These are phyloP conservation scores for Daedaleopsis sinensis DNA, from an alignment of 768 basidiomycete genomes.

Conservation along the genomic window DNA sequence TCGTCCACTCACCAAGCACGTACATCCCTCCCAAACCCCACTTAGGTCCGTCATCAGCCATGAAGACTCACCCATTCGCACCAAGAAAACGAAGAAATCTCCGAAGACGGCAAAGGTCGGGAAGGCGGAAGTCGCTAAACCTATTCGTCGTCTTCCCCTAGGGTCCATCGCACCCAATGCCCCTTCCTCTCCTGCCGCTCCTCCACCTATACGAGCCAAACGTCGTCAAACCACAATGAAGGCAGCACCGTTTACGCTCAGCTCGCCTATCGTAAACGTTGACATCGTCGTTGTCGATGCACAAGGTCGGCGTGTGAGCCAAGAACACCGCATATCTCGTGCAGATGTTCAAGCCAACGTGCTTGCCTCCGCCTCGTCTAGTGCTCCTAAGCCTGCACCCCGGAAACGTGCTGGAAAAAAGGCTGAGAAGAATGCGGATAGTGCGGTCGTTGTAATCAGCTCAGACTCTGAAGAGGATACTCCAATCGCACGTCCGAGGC, in stretches of 20 bases:
- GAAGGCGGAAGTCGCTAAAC: slow-evolving; percentile 11
- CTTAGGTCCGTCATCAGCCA: background rate
- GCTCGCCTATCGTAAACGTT: slow-evolving; percentile 56
- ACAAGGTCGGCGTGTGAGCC: slow-evolving; percentile 55
- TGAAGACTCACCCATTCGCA: background rate
- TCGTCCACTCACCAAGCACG: background rate
- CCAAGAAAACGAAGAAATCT: slow-evolving; percentile 14
- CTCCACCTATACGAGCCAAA: slow-evolving; percentile 29
- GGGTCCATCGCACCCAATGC: slow-evolving; percentile 41
- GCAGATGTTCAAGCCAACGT: slow-evolving; percentile 44
- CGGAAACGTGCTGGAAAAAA: background rate
- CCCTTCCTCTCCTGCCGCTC: slow-evolving; percentile 41
- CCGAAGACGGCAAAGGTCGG: slow-evolving; percentile 20
- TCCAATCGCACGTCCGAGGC: slow-evolving; percentile 1
- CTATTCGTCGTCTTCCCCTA: slow-evolving; percentile 45
- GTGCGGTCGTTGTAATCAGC: background rate
- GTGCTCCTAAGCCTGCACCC: background rate
- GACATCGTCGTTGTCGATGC: slow-evolving; percentile 72
- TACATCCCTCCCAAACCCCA: slow-evolving; percentile 2
- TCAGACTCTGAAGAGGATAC: slow-evolving; percentile 13
- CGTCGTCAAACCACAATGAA: slow-evolving; percentile 21
- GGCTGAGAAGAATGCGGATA: background rate
- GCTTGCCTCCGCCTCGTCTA: slow-evolving; percentile 6
- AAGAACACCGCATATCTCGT: slow-evolving; percentile 62
- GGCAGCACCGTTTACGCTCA: slow-evolving; percentile 33